Conservation (phyloP, 768 basidiomycete species). For the Xerocomus brunneocitrinus region DNA sequence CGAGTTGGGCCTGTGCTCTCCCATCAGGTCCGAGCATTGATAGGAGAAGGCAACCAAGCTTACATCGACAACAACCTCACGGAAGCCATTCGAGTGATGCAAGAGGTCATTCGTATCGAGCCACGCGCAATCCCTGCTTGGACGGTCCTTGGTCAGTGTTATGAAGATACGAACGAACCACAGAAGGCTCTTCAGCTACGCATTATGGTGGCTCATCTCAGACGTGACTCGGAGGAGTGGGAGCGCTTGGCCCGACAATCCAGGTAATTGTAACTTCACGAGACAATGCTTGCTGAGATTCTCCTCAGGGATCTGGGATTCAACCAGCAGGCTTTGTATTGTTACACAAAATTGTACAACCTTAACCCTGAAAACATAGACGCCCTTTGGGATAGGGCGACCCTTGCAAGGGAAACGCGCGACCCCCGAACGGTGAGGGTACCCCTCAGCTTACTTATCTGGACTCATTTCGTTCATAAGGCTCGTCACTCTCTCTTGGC, state of each 20-base stretch:
- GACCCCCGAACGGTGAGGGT: slow-evolving; percentile 59
- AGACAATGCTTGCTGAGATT: slow-evolving; percentile 40
- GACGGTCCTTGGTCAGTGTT: slow-evolving; percentile 83
- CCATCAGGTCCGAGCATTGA: slow-evolving; percentile 64
- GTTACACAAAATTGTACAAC: slow-evolving; percentile 77
- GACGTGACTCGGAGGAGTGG: slow-evolving; percentile 85
- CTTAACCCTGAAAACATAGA: slow-evolving; percentile 79
- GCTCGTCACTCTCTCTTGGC: slow-evolving; percentile 28
- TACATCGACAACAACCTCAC: slow-evolving; percentile 68
- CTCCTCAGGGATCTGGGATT: slow-evolving; percentile 58
- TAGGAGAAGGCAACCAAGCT: slow-evolving; percentile 84
- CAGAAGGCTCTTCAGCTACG: slow-evolving; percentile 76
- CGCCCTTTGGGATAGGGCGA: slow-evolving; percentile 86
- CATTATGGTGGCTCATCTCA: slow-evolving; percentile 88
- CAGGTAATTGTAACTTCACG: slow-evolving; percentile 43
- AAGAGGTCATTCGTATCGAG: slow-evolving; percentile 92
- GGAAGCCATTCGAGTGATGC: slow-evolving; percentile 74
- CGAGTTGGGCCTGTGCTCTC: slow-evolving; percentile 58
- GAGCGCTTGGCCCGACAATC: slow-evolving; percentile 72
- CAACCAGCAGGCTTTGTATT: slow-evolving; percentile 86
- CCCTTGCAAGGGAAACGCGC: slow-evolving; percentile 70
- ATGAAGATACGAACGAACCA: slow-evolving; percentile 63
- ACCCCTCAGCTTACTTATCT: neutral
- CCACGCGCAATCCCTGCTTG: slow-evolving; percentile 80
- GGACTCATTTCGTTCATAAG: slow-evolving; percentile 4